Conservation (phyloP, 768 basidiomycete species). For the Crassisporium funariophilum region DNA sequence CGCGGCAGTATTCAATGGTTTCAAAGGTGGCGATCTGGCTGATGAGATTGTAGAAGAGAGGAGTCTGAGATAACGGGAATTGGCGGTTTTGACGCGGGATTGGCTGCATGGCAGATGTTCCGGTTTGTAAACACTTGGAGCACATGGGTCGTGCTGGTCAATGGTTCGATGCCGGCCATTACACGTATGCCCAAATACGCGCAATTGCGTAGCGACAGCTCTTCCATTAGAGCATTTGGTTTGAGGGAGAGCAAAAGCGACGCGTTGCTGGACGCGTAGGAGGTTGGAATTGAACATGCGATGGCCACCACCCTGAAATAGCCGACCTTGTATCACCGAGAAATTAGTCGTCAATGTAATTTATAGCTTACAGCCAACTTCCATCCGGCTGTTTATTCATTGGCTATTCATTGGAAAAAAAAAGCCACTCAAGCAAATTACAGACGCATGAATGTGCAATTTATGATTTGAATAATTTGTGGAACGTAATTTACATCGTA, state of each 20-base stretch:
- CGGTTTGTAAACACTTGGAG: constrained; percentile 20
- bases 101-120: constrained; percentile 17
- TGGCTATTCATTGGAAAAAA: too few species aligned
- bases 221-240: background rate
- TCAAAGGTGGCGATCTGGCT: constrained; percentile 12
- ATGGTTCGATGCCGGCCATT: constrained; percentile 10
- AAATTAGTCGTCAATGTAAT: too few species aligned
- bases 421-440: too few species aligned
- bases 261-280: constrained; percentile 22
- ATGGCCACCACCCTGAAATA: too few species aligned
- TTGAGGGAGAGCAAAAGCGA: constrained; percentile 1
- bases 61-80: constrained; percentile 16
- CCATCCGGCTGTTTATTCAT: too few species aligned
- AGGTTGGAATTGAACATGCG: too few species aligned
- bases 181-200: constrained; percentile 15
- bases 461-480: too few species aligned
- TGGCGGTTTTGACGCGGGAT: constrained; percentile 26
- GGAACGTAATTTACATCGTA: too few species aligned
- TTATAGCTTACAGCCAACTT: too few species aligned
- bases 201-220: constrained; percentile 6
- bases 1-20: constrained; percentile 4
- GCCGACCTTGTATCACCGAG: too few species aligned
- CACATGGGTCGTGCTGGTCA: constrained; percentile 19
- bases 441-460: too few species aligned
- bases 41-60: constrained; percentile 20